Evolutionary conservation across 768 basidiomycete species (phyloP).

Genomic region (Pilatotrama ljubarskyi): DNA sequence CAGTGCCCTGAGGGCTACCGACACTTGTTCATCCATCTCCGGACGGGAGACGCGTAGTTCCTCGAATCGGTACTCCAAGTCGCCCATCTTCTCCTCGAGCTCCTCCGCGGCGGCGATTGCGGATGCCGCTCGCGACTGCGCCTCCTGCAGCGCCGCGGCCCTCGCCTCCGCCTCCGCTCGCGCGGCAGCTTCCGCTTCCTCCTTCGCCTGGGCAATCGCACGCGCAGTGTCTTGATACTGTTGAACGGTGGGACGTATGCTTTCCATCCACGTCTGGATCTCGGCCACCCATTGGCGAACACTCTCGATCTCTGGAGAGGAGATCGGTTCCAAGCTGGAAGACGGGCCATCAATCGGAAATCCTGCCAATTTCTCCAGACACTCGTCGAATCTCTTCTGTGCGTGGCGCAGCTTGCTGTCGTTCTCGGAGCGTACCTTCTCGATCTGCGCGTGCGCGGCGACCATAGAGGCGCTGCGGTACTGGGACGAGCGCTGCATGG

Average conservation of each 20-base stretch:
- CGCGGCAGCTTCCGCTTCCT: neutral
- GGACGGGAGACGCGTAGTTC: neutral
- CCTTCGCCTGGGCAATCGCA: neutral
- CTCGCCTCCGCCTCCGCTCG: neutral
- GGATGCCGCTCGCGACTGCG: neutral
- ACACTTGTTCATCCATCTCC: neutral
- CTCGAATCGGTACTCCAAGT: constrained; percentile 7
- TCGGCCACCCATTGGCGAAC: too few relatives aligned
- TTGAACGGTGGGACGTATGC: neutral
- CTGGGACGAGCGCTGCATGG: neutral
- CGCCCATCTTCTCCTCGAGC: constrained; percentile 8
- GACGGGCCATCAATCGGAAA: constrained; percentile 1
- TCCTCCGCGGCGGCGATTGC: neutral
- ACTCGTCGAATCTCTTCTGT: constrained; percentile 1
- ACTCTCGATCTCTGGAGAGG: neutral
- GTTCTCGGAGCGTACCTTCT: neutral
- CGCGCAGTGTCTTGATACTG: neutral
- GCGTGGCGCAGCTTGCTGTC: neutral
- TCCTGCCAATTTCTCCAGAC: neutral
- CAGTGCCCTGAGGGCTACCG: neutral
- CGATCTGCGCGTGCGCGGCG: neutral
- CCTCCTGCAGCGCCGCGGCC: neutral
- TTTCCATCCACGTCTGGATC: neutral
- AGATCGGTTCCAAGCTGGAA: neutral
- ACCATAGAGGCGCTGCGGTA: constrained; percentile 7